Evolutionary conservation across 176 grass and related monocot species (phyloP).

Genomic region (Alopecurus myosuroides): DNA sequence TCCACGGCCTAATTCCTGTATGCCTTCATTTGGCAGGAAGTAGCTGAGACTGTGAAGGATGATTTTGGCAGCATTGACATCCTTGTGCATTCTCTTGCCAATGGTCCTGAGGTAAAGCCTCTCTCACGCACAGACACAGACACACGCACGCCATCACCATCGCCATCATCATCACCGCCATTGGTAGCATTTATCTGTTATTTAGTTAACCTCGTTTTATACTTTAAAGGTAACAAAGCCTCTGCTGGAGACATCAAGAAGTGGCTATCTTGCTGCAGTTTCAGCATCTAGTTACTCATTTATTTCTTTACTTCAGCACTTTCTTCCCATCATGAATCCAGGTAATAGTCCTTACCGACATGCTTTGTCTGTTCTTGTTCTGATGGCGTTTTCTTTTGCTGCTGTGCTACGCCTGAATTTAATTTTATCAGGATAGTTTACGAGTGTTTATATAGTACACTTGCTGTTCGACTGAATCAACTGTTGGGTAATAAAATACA

Average conservation of each 20-base stretch:
- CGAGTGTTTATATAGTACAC: neutral
- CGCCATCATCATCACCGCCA: neutral
- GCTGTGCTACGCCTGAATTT: neutral
- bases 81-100: conserved; percentile 94
- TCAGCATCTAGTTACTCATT: conserved; percentile 98
- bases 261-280: conserved; percentile 87
- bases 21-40: conserved; percentile 58
- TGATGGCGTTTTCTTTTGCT: neutral
- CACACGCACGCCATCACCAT: neutral
- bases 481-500: neutral
- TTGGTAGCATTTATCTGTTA: neutral
- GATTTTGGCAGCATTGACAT: conserved; percentile 99
- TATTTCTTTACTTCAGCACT: conserved; percentile 84
- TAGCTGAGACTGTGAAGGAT: conserved; percentile 78
- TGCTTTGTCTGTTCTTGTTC: neutral
- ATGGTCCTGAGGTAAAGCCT: conserved; percentile 75
- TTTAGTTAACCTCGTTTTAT: neutral
- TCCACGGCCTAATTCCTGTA: neutral
- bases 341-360: conserved; percentile 36
- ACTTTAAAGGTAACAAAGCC: conserved; percentile 68
- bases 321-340: conserved; percentile 95
- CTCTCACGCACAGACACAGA: neutral
- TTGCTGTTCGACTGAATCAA: neutral
- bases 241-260: conserved; percentile 93
- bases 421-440: neutral